Base-by-base conservation (phyloP, 2,329 filamentous ascomycete species). In the Pseudogymnoascus sp. region DNA sequence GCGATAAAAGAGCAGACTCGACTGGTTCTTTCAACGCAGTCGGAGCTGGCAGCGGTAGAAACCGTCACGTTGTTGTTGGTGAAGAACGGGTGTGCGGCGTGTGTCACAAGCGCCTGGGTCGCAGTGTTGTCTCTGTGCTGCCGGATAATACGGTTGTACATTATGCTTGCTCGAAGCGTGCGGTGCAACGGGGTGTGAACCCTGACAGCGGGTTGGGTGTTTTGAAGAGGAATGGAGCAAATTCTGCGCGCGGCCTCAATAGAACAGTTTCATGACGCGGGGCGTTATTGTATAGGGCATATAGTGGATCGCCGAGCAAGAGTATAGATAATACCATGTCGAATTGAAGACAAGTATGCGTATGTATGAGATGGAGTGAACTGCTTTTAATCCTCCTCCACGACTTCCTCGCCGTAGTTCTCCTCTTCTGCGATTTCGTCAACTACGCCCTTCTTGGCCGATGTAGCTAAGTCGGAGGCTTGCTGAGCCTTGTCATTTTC, bases 21-120 rank as follows among this genome's bases (percentile, higher is more conserved):
- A 16, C 33, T 60, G 59, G 38, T n/a, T 60, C 59, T 11, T 42
- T 42, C 18, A 60, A 60, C 7, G 59, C 28, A 82, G 82, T 10
- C 77, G 80, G 61, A 84, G 82, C 68, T 76, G 82, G 62, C 8
- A 50, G 80, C 0, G 83, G 83, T 1, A 76, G 84, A 70, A 87
- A 84, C 69, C 76, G 84, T 38, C 83, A 91, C 68, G 92, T 97
- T 10, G 84, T 91, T 18, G 86, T 99, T 61, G 85, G 84, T 8
- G 93, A 99, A 70, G 93, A 97, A 72, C 81, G 91, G 61, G 88
- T 96, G 62, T 99, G 94, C 73, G 87, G 89, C 11, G 90, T 96
- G 14, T 99, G 94, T 73, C 89, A 96, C 75, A 97, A 97, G 80
- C 81, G 94, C 67, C 83, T 99, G 67, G 93, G 92, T 1, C 89